A percentile compares a stretch with the other conserved stretches of the same genome.
These are phyloP conservation scores for Lomentospora prolificans DNA, from an alignment of 2,329 filamentous ascomycete genomes.

Conservation along the genomic window DNA sequence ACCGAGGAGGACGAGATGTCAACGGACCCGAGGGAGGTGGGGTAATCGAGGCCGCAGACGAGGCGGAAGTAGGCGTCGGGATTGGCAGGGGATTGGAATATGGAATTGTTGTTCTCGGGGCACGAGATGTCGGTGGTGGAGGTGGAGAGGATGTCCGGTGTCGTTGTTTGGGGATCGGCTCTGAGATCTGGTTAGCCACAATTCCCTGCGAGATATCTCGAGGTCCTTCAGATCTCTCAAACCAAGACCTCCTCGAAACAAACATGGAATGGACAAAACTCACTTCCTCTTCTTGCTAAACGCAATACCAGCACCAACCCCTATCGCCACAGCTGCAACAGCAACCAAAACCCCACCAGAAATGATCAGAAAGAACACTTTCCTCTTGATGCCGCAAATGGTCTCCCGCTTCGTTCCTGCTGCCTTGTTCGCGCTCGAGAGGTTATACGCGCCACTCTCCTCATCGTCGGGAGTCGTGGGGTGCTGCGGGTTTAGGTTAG, in stretches of 20 bases:
- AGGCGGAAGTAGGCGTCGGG: constrained; percentile 10
- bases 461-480: constrained; percentile 4
- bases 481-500: background rate
- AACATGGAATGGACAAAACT: too few species aligned
- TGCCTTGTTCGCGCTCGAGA: constrained; percentile 3
- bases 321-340: constrained; percentile 15
- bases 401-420: constrained; percentile 7
- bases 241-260: too few species aligned
- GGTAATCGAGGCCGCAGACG: constrained; percentile 15
- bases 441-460: background rate
- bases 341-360: constrained; percentile 12
- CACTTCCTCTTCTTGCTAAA: constrained; percentile 8
- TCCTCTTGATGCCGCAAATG: constrained; percentile 15
- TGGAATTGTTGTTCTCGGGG: constrained; percentile 11
- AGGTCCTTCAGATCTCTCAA: too few species aligned
- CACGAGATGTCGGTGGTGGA: constrained; percentile 11
- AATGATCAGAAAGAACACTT: constrained; percentile 15
- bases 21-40: constrained; percentile 10
- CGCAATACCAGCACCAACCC: constrained; percentile 16
- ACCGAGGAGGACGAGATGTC: constrained; percentile 11
- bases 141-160: constrained; percentile 2
- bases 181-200: background rate
- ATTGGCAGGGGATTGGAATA: constrained; percentile 8
- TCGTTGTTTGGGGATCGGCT: background rate
- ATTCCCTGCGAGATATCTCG: background rate